Conservation (phyloP, 2,329 filamentous ascomycete species). For the Simplicillium sp. region DNA sequence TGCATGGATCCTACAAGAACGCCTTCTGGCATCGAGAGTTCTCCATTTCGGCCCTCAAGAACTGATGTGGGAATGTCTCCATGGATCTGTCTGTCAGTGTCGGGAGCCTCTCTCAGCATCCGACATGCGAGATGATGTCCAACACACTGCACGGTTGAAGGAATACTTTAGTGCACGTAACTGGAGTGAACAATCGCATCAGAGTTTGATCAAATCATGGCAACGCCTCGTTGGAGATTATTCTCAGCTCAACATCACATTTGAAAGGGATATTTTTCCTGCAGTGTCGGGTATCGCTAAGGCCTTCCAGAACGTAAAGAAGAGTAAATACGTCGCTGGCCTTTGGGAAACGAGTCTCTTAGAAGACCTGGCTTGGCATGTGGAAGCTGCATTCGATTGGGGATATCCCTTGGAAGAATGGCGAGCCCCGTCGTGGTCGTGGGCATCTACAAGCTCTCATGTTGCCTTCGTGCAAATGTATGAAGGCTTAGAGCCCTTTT, state of each 20-base stretch:
- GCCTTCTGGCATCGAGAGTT: conserved; percentile 5
- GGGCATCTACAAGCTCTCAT: conserved; percentile 4
- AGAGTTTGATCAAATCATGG: conserved; percentile 3
- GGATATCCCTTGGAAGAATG: conserved; percentile 1
- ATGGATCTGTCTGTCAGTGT: conserved; percentile 6
- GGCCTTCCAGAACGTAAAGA: conserved; percentile 1
- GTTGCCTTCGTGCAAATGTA: conserved; percentile 3
- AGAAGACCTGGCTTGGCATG: conserved; percentile 8
- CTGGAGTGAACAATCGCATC: not conserved
- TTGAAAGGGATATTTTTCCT: conserved; percentile 9
- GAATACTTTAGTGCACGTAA: not conserved
- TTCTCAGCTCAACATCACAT: conserved; percentile 6
- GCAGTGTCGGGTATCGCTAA: conserved; percentile 10
- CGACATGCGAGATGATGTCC: not conserved
- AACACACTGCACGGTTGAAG: conserved; percentile 1
- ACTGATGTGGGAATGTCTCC: conserved; percentile 9
- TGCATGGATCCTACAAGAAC: conserved; percentile 10
- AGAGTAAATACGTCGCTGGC: conserved; percentile 7
- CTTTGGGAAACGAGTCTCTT: conserved; percentile 6
- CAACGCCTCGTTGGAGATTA: conserved; percentile 9
- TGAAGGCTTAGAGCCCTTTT: conserved; percentile 1
- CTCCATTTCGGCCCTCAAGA: conserved; percentile 9
- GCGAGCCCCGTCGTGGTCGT: conserved; percentile 11
- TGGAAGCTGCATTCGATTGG: conserved; percentile 1
- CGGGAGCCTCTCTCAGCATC: not conserved